Base-by-base conservation (phyloP, 371 early-diverging fungal genomes). In the Zancudomyces culisetae region DNA sequence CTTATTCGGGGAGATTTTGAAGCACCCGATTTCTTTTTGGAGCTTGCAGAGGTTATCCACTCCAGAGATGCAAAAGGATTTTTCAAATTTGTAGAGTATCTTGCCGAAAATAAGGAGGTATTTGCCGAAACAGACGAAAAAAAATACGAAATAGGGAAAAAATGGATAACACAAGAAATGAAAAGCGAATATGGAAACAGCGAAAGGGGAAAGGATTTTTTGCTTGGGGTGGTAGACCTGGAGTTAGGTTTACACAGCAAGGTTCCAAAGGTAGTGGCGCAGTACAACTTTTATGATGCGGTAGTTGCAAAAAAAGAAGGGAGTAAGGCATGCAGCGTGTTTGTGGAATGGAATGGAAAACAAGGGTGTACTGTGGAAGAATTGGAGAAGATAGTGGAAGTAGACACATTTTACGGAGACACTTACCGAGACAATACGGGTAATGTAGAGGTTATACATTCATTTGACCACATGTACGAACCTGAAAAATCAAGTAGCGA, bases 211-310 rank as follows among this genome's bases (percentile, higher is more conserved):
- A 12, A 20, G 20, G 26, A 45, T 20, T 10, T 26, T 6, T 39
- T 68, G 27, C 49, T 68, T 10, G 56, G 61, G 19, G 57, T 63
- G 15, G 45, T 60, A 15, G 58, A 56, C 29, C 51, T 51, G 45
- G 61, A 67, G 12, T 49, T 69, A 13, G 52, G 60, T 20, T 57
- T 82, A 24, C 86, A 80, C 46, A 65, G 69, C 13, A 61, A 75
- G 15, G 85, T 88, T 1, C 90, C 93, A 0, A 76, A 75, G 29
- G 75, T 91, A 27, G 76, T 82, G 55, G 78, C 91, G 0, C 76
- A 79, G 53, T 79, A 83, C 58, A 85, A 85, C 42, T 76, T 75
- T 46, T 93, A 89, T 65, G 58, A 66, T 19, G 62, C 78, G 10
- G 71, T 70, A 3, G 73, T 68, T 26, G 21, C 8, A 10, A 49